Conservation (phyloP, 331 rosid genomes). For the Malus hybrid region DNA sequence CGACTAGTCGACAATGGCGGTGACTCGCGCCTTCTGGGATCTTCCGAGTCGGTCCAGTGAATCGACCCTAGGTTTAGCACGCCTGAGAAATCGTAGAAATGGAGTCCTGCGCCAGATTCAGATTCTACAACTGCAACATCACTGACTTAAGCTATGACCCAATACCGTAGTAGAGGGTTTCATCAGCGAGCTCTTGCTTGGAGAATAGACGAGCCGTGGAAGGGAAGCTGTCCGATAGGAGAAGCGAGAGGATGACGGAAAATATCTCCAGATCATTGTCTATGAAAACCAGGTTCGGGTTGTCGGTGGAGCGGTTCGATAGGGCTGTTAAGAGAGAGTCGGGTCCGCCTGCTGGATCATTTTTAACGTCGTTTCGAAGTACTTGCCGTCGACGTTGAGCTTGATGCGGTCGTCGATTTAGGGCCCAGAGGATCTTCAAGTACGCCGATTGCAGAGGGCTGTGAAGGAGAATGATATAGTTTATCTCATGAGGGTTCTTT, state of each 20-base stretch:
- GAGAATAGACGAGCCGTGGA: constrained; percentile 57
- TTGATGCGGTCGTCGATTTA: constrained; percentile 42
- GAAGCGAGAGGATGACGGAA: constrained; percentile 71
- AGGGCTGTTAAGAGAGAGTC: constrained; percentile 69
- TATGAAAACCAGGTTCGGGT: constrained; percentile 2
- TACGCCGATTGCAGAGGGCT: constrained; percentile 39
- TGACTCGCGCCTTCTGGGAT: constrained; percentile 83
- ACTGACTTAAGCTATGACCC: constrained; percentile 54
- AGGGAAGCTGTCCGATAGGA: constrained; percentile 63
- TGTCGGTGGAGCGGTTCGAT: constrained; percentile 38
- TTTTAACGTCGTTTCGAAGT: constrained; percentile 65
- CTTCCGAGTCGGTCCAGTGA: background rate
- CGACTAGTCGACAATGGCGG: constrained; percentile 47
- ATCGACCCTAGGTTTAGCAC: constrained; percentile 51
- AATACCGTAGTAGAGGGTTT: constrained; percentile 74
- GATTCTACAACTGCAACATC: constrained; percentile 57
- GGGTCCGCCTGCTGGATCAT: constrained; percentile 69
- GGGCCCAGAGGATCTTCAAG: background rate
- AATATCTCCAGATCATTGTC: constrained; percentile 89
- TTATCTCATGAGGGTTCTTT: constrained; percentile 91
- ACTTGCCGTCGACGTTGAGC: constrained; percentile 86
- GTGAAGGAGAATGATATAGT: constrained; percentile 90
- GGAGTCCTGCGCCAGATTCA: constrained; percentile 47
- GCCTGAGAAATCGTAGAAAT: constrained; percentile 65
- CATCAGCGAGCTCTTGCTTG: constrained; percentile 75